Conservation (phyloP, 768 basidiomycete species). For the Amanita polypyramis region DNA sequence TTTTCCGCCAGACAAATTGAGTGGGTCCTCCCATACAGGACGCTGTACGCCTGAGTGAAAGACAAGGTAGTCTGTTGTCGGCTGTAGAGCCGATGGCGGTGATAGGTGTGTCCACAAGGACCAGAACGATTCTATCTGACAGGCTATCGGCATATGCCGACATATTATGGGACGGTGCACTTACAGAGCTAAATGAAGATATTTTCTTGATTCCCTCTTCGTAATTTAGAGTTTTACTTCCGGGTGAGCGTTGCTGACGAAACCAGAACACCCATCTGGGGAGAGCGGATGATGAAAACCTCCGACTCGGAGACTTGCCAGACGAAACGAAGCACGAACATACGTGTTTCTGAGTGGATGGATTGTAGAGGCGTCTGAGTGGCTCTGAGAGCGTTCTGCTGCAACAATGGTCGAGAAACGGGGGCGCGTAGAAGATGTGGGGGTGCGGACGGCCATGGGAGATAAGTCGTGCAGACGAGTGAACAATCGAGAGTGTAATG, state of each 20-base stretch:
- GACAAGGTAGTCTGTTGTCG: conserved; percentile 90
- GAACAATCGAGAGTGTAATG: conserved; percentile 12
- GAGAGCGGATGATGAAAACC: conserved; percentile 16
- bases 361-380: conserved; percentile 30
- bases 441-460: conserved; percentile 1
- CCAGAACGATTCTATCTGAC: conserved; percentile 91
- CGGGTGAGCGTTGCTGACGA: conserved; percentile 81
- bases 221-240: conserved; percentile 83
- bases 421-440: conserved; percentile 12
- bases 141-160: background rate
- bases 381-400: conserved; percentile 21
- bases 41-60: conserved; percentile 80
- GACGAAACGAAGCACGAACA: conserved; percentile 45
- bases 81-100: conserved; percentile 71
- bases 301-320: conserved; percentile 12
- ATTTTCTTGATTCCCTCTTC: conserved; percentile 94
- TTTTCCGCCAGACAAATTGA: conserved; percentile 82
- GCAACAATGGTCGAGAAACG: conserved; percentile 50
- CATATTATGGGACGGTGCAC: conserved; percentile 15
- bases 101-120: conserved; percentile 87
- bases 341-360: conserved; percentile 85
- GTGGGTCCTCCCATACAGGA: conserved; percentile 94
- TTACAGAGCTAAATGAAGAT: conserved; percentile 77
- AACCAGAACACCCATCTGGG: conserved; percentile 88
- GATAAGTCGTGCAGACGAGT: conserved; percentile 13